Evolutionary conservation across 2,329 filamentous ascomycete species (phyloP).

Genomic region (Ascocoryne sarcoides): DNA sequence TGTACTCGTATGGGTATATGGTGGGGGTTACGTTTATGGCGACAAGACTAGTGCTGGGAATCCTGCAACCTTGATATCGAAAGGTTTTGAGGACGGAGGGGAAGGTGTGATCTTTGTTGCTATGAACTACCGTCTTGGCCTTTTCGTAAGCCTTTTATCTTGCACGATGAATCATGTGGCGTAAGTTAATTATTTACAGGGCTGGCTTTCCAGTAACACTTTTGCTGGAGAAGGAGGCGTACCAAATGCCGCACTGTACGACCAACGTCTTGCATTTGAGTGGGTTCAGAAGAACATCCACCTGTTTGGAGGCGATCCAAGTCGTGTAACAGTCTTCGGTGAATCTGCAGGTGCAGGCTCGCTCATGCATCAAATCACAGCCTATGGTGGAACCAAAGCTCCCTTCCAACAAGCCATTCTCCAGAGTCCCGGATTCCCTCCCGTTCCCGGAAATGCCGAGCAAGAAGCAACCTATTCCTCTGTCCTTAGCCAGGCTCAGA

Average conservation of each 20-base stretch:
- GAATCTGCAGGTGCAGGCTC: constrained; percentile 43
- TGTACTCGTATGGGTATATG: constrained; percentile 43
- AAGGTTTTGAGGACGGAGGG: constrained; percentile 19
- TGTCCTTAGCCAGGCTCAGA: constrained; percentile 11
- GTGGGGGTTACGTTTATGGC: constrained; percentile 37
- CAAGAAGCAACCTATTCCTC: constrained; percentile 13
- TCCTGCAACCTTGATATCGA: constrained; percentile 33
- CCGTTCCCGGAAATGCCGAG: constrained; percentile 3
- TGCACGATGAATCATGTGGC: neutral
- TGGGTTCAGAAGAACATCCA: constrained; percentile 48
- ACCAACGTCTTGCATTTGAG: constrained; percentile 47
- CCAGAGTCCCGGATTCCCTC: constrained; percentile 22
- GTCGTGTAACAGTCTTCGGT: constrained; percentile 41
- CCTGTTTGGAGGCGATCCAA: constrained; percentile 45
- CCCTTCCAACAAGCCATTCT: constrained; percentile 35
- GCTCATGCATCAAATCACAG: constrained; percentile 47
- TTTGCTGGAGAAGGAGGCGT: constrained; percentile 35
- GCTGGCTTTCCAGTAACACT: constrained; percentile 32
- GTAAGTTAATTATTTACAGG: constrained; percentile 1
- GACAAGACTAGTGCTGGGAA: constrained; percentile 33
- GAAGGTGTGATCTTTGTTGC: constrained; percentile 32
- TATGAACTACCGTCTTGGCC: constrained; percentile 30
- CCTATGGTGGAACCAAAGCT: constrained; percentile 35
- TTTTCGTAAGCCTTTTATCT: constrained; percentile 20
- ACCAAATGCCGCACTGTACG: constrained; percentile 42